phyloP scores from a whole-genome alignment of 73 alveolate genomes.

The Breviolum minutum region DNA sequence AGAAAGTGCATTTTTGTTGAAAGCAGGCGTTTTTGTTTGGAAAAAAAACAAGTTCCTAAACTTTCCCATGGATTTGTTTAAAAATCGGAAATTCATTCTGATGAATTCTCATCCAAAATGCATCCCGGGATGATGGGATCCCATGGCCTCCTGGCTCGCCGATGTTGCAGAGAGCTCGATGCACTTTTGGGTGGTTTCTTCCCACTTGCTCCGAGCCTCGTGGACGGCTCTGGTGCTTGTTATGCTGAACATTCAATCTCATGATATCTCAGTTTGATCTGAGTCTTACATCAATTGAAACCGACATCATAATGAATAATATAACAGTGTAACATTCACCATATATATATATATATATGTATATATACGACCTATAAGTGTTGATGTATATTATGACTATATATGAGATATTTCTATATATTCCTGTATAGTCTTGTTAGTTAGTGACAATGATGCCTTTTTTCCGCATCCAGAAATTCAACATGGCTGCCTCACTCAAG shows the following conservation, averaged over 20 bases:
- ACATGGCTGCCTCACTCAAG: conserved; percentile 58
- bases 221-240: neutral
- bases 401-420: too few relatives aligned
- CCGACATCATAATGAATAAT: too few relatives aligned
- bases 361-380: too few relatives aligned
- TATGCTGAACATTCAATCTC: neutral
- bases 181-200: conserved; percentile 77
- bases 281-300: too few relatives aligned
- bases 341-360: too few relatives aligned
- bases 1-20: neutral
- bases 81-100: neutral
- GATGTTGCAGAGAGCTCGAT: conserved; percentile 60
- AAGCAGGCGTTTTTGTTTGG: too few relatives aligned
- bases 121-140: neutral
- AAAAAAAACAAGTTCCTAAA: neutral
- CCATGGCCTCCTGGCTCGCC: conserved; percentile 73
- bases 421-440: neutral
- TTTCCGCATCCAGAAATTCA: neutral
- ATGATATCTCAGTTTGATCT: too few relatives aligned
- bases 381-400: neutral
- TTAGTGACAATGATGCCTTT: too few relatives aligned
- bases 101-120: too few relatives aligned
- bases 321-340: too few relatives aligned
- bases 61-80: neutral
- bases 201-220: conserved; percentile 85